These are phyloP conservation scores for Trichophyton mentagrophytes DNA, from an alignment of 2,329 filamentous ascomycete genomes.

Conservation along the genomic window DNA sequence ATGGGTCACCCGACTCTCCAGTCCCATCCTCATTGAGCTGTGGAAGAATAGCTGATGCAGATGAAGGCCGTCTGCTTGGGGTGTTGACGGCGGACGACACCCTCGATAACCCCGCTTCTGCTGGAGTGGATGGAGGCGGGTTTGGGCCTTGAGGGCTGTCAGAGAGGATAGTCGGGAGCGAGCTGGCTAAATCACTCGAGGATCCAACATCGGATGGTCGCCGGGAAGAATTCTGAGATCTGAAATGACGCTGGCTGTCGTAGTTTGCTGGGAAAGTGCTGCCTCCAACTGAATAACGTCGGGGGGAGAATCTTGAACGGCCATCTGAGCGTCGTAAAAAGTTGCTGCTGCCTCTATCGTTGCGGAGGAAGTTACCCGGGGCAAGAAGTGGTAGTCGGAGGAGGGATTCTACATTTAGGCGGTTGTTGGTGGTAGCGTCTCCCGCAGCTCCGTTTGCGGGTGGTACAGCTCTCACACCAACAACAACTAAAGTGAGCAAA, in stretches of 20 bases:
- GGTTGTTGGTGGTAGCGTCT: slow-evolving; percentile 29
- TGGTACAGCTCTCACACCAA: slow-evolving; percentile 54
- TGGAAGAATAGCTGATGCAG: slow-evolving; percentile 33
- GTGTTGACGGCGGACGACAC: slow-evolving; percentile 42
- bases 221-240: slow-evolving; percentile 24
- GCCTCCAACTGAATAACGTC: slow-evolving; percentile 43
- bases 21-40: slow-evolving; percentile 29
- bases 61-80: slow-evolving; percentile 36
- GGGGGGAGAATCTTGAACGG: slow-evolving; percentile 42
- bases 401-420: slow-evolving; percentile 26
- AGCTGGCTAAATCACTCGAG: slow-evolving; percentile 21
- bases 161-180: slow-evolving; percentile 35
- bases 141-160: slow-evolving; percentile 46
- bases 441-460: slow-evolving; percentile 37
- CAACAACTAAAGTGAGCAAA: slow-evolving; percentile 56
- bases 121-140: slow-evolving; percentile 52
- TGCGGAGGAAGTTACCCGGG: slow-evolving; percentile 31
- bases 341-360: slow-evolving; percentile 35
- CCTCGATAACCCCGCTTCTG: slow-evolving; percentile 44
- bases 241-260: slow-evolving; percentile 43
- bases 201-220: slow-evolving; percentile 23
- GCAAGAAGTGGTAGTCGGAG: slow-evolving; percentile 34
- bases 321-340: slow-evolving; percentile 42
- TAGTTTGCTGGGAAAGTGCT: slow-evolving; percentile 37
- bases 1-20: slow-evolving; percentile 26